A percentile compares a stretch with the other conserved stretches of the same genome.
phyloP scores from a whole-genome alignment of 2,329 filamentous ascomycete species.

The Chrysoporthe cubensis region DNA sequence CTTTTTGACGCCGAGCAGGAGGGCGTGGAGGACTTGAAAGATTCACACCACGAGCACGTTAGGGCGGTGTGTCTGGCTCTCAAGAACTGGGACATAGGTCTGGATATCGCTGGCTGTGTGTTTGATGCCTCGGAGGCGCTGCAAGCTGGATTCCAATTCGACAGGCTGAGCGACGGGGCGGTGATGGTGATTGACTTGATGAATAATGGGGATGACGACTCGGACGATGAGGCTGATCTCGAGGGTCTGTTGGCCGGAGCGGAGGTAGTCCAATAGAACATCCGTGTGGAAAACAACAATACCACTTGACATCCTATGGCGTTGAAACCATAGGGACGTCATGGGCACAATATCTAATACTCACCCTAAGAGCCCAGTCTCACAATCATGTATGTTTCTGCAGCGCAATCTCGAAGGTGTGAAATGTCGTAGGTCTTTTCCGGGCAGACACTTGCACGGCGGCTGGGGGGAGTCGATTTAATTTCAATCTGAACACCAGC shows the following conservation, averaged over 20 bases:
- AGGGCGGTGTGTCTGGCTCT: constrained; percentile 32
- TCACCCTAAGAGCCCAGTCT: not conserved
- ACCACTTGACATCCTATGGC: too few relatives aligned
- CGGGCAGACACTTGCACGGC: not conserved
- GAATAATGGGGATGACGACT: constrained; percentile 28
- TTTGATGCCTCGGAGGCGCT: constrained; percentile 29
- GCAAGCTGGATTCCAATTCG: constrained; percentile 33
- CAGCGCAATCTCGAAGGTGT: not conserved
- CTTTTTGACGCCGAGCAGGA: constrained; percentile 29
- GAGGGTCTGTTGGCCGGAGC: constrained; percentile 23
- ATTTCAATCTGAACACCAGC: not conserved
- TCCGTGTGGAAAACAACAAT: not conserved
- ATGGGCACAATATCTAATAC: not conserved
- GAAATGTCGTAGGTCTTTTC: not conserved
- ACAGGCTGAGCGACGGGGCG: constrained; percentile 30
- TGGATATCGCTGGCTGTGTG: constrained; percentile 33
- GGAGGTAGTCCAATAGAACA: constrained; percentile 4
- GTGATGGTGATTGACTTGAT: constrained; percentile 33
- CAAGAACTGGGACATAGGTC: constrained; percentile 31
- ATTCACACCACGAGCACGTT: constrained; percentile 34
- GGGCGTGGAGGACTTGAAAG: constrained; percentile 23
- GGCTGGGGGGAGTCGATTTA: not conserved
- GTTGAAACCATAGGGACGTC: not conserved
- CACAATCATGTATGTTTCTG: not conserved
- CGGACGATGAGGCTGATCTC: constrained; percentile 29